Evolutionary conservation across 139 green algal genomes (phyloP), one percentile per base, ranked within the genome.

Genomic region (Coelastrella sp.): DNA sequence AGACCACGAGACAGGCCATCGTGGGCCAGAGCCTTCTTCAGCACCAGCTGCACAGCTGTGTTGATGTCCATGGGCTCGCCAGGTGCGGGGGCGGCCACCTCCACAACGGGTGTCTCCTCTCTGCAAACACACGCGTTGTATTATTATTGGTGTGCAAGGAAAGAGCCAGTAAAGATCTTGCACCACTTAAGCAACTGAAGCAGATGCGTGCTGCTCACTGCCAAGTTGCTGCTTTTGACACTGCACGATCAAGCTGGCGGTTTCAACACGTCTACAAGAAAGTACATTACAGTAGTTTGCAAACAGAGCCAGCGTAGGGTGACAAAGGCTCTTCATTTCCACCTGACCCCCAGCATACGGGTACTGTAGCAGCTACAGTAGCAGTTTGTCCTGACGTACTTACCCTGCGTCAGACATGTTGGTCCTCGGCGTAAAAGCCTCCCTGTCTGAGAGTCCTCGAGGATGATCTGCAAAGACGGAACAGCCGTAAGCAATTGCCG

Each of bases 11-110:
- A 89, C 84, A 99, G 96, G 73, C 98, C 98, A 90, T 99, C 98
- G 93, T 99, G 96, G 17, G 97, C 97, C 86, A 99, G 94, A 4
- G 98, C 94, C 96, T 99, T 99, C 96, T 99, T 99, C 85, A 99
- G 95, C 75, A 99, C 98, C 87, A 97, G 87, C 93, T 96, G 91
- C 87, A 99, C 94, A 71, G 98, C 98, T n/a, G 93, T 95, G 95
- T 99, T 99, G 76, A 99, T 95, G 94, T 99, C 98, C 96, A 99
- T 98, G 83, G 98, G 95, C 95, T 99, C 98, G 65, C 92, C 96
- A 65, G 97, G 95, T 47, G 95, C 97, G 80, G 96, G 92, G 78
- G 94, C 96, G 54, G 87, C 88, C 85, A 81, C 92, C 83, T 93
- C 92, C 88, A 91, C 93, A 73, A 93, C 91, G 47, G 91, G 90